Conservation (phyloP, 176 grass and related monocot species). For the Urochloa ruziziensis region DNA sequence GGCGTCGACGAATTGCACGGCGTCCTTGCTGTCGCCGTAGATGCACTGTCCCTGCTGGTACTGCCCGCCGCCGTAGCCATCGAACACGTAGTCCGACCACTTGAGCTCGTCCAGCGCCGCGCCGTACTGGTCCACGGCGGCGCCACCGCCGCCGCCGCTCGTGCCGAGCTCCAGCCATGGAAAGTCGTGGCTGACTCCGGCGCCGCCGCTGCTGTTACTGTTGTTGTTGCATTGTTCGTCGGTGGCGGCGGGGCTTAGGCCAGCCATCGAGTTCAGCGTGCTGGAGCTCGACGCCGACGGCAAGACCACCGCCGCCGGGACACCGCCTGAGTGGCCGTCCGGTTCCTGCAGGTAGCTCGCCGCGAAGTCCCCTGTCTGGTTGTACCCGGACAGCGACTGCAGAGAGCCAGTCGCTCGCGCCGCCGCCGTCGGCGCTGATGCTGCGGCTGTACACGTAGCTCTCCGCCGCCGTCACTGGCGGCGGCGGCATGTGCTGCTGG, state of each 20-base stretch:
- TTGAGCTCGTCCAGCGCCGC: conserved; percentile 56
- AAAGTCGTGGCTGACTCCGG: conserved; percentile 22
- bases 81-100: conserved; percentile 63
- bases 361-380: not conserved
- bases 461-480: not conserved
- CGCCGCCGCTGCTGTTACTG: not conserved
- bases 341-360: conserved; percentile 24
- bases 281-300: conserved; percentile 53
- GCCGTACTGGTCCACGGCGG: conserved; percentile 34
- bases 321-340: conserved; percentile 3
- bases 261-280: conserved; percentile 48
- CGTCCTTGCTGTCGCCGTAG: conserved; percentile 49
- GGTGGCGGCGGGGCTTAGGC: conserved; percentile 39
- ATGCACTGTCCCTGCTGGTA: conserved; percentile 38
- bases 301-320: conserved; percentile 22
- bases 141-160: not conserved
- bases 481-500: conserved; percentile 8
- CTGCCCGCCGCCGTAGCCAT: conserved; percentile 23
- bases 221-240: conserved; percentile 35
- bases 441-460: conserved; percentile 39
- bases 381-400: conserved; percentile 34
- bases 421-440: not conserved
- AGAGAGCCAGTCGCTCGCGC: conserved; percentile 25
- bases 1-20: conserved; percentile 41
- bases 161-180: conserved; percentile 52